A percentile compares a stretch with the other conserved stretches of the same genome.
phyloP scores from a whole-genome alignment of 225 moss, liverwort and hornwort species.

The Physcomitrellopsis africana region DNA sequence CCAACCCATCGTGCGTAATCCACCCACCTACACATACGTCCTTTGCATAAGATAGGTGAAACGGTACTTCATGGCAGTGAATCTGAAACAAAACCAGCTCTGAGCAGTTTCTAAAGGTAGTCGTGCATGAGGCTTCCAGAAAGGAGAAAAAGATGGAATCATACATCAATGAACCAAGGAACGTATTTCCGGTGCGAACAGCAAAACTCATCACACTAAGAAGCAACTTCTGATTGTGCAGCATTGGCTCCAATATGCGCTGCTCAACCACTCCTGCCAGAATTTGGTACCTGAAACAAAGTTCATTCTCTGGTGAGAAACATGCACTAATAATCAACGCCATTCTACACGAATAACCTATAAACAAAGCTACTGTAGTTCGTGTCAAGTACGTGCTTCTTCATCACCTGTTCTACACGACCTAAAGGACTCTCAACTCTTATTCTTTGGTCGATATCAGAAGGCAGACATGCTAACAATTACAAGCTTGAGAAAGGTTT shows the following conservation, averaged over 20 bases:
- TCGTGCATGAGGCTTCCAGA: neutral
- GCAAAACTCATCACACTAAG: slow-evolving; percentile 77
- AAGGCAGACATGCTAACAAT: no score
- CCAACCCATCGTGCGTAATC: slow-evolving; percentile 98
- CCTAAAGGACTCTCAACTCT: neutral
- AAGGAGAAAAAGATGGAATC: slow-evolving; percentile 23
- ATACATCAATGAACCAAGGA: slow-evolving; percentile 88
- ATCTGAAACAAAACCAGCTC: slow-evolving; percentile 1
- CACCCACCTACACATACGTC: slow-evolving; percentile 74
- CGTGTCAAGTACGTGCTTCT: neutral
- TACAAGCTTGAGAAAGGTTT: no score
- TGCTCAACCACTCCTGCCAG: slow-evolving; percentile 96
- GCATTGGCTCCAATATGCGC: slow-evolving; percentile 88
- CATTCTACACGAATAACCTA: slow-evolving; percentile 12
- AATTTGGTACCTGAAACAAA: slow-evolving; percentile 83
- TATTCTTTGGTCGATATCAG: neutral
- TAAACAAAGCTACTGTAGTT: neutral
- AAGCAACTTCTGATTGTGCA: slow-evolving; percentile 77
- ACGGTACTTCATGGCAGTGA: neutral
- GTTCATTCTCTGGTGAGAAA: slow-evolving; percentile 28
- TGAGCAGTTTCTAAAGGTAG: neutral
- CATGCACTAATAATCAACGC: neutral
- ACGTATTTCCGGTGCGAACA: slow-evolving; percentile 94
- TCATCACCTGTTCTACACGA: slow-evolving; percentile 9
- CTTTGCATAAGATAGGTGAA: slow-evolving; percentile 7